A percentile compares a stretch with the other conserved stretches of the same genome.
These are phyloP conservation scores for Termitomyces titanicus DNA, from an alignment of 768 basidiomycete species.

Conservation along the genomic window DNA sequence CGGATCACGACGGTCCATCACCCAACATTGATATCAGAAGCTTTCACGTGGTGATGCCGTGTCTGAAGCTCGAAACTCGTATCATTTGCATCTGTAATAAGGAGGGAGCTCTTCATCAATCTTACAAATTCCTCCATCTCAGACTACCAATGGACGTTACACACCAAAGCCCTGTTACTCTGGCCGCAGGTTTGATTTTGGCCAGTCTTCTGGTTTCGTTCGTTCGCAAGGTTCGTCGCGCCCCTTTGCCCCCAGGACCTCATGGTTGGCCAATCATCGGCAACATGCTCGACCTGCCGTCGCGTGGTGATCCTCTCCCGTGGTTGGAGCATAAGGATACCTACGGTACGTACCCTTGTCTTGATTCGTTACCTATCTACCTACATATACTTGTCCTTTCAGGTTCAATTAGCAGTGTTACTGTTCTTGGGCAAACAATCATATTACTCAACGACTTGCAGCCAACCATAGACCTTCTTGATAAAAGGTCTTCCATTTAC, in stretches of 20 bases:
- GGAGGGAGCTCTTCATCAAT: too few species aligned
- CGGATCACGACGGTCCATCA: too few species aligned
- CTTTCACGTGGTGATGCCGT: too few species aligned
- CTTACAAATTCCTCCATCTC: too few species aligned
- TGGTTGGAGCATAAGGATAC: constrained; percentile 18
- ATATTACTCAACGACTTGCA: constrained; percentile 24
- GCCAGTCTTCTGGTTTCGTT: neutral
- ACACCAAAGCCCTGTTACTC: neutral
- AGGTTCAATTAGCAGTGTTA: constrained; percentile 22
- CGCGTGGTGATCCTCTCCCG: constrained; percentile 15
- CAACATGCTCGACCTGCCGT: constrained; percentile 28
- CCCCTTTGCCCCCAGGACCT: constrained; percentile 28
- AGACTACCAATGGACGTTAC: neutral
- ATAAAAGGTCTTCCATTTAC: constrained; percentile 29
- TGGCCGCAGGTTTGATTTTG: neutral
- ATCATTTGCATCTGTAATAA: too few species aligned
- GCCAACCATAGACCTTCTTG: constrained; percentile 31
- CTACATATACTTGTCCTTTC: constrained; percentile 11
- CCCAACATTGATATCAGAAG: too few species aligned
- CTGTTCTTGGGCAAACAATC: constrained; percentile 22
- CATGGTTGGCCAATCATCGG: constrained; percentile 28
- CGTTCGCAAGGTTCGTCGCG: neutral
- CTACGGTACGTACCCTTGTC: constrained; percentile 13
- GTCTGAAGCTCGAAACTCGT: too few species aligned
- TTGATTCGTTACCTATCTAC: neutral